Percentiles rank a stretch among this genome's conserved stretches.
Conservation (phyloP, 139 green algal genomes). For the Ettlia oleoabundans region DNA sequence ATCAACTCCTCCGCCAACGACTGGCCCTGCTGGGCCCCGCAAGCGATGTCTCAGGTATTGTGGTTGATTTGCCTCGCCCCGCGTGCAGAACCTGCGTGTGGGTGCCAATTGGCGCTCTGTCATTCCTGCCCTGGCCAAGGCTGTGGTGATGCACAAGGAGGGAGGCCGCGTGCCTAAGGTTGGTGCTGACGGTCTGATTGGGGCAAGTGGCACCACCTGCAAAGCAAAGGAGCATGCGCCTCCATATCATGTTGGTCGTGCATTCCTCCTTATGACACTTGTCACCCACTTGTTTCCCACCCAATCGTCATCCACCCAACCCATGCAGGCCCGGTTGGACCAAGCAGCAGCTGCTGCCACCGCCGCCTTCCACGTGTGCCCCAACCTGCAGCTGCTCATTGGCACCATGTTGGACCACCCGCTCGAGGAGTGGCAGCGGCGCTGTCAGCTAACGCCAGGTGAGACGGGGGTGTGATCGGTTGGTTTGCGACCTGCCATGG, state of each 20-base stretch:
- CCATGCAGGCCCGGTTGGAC: constrained; percentile 64
- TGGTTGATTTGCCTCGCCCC: too few relatives aligned
- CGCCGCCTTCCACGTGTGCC: constrained; percentile 83
- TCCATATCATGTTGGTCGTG: too few relatives aligned
- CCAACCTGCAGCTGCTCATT: constrained; percentile 75
- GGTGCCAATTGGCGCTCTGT: constrained; percentile 87
- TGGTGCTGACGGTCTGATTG: too few relatives aligned
- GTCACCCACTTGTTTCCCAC: too few relatives aligned
- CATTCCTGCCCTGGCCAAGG: constrained; percentile 74
- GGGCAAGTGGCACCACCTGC: too few relatives aligned
- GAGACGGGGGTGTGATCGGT: not conserved
- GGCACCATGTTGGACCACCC: constrained; percentile 67
- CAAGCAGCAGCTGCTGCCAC: constrained; percentile 59
- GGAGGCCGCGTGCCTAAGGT: not conserved
- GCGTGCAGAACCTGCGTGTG: constrained; percentile 73
- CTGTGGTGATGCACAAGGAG: constrained; percentile 66
- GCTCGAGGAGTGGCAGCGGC: constrained; percentile 55
- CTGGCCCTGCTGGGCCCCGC: too few relatives aligned
- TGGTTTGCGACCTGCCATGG: too few relatives aligned
- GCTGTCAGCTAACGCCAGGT: constrained; percentile 62
- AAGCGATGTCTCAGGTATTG: too few relatives aligned
- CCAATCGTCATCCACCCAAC: too few relatives aligned
- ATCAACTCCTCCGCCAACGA: too few relatives aligned
- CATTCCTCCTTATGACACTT: too few relatives aligned
- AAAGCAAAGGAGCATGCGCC: too few relatives aligned